Percentiles rank a stretch among this genome's conserved stretches.
phyloP scores from a whole-genome alignment of 495 filamentous ascomycete genomes.

The Barbatosphaeria neglecta region DNA sequence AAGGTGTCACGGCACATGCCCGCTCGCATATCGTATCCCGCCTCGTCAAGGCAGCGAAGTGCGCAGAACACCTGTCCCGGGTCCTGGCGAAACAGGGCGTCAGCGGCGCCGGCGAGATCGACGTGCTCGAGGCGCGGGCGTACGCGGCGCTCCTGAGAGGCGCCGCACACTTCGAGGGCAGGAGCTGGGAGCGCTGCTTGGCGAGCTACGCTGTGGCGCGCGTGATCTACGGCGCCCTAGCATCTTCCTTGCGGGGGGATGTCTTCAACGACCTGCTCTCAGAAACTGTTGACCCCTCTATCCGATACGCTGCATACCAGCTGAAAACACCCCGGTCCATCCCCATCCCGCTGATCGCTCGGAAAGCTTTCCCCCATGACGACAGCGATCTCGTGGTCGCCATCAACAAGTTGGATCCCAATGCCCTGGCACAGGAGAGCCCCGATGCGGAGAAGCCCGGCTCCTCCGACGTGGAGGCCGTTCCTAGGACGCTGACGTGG shows the following conservation, averaged over 20 bases:
- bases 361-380: conserved; percentile 56
- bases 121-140: conserved; percentile 76
- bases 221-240: conserved; percentile 70
- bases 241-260: conserved; percentile 48
- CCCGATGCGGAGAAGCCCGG: conserved; percentile 44
- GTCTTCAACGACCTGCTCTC: conserved; percentile 75
- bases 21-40: conserved; percentile 80
- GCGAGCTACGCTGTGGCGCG: conserved; percentile 61
- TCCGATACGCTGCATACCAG: conserved; percentile 90
- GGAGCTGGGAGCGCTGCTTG: conserved; percentile 72
- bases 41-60: conserved; percentile 62
- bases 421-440: conserved; percentile 54
- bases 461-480: conserved; percentile 39
- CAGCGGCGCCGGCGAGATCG: conserved; percentile 53
- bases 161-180: conserved; percentile 70
- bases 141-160: conserved; percentile 68
- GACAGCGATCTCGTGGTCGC: conserved; percentile 49
- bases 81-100: conserved; percentile 49
- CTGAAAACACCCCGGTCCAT: conserved; percentile 72
- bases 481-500: conserved; percentile 76
- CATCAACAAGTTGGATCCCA: conserved; percentile 62
- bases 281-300: conserved; percentile 80
- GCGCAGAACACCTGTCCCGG: conserved; percentile 55
- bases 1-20: conserved; percentile 65
- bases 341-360: conserved; percentile 64